phyloP scores from a whole-genome alignment of 2,329 filamentous ascomycete species.

The Arthrobotrys musiformis region DNA sequence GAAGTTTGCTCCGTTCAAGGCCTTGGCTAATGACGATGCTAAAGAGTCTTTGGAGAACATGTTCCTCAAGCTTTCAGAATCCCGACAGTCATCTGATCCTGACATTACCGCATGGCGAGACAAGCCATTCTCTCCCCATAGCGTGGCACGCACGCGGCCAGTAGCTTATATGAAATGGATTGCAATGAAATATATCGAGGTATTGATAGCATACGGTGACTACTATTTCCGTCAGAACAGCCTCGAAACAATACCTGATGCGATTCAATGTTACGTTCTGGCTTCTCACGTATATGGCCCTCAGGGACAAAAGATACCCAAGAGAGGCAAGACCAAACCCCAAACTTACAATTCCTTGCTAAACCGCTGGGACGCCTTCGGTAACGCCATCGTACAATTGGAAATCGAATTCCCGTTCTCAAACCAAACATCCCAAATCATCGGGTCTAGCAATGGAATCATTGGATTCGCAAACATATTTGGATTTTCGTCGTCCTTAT shows the following conservation, averaged over 20 bases:
- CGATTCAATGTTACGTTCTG: slow-evolving; percentile 60
- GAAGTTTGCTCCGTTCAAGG: not conserved
- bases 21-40: not conserved
- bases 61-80: not conserved
- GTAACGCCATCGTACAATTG: slow-evolving; percentile 7
- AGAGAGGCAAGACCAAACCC: not conserved
- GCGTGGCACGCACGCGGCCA: slow-evolving; percentile 58
- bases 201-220: slow-evolving; percentile 60
- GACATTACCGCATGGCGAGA: slow-evolving; percentile 51
- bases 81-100: not conserved
- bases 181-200: slow-evolving; percentile 61
- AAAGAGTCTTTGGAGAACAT: slow-evolving; percentile 13
- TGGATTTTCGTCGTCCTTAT: slow-evolving; percentile 58
- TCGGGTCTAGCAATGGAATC: not conserved
- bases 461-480: not conserved
- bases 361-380: slow-evolving; percentile 11
- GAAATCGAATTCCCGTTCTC: slow-evolving; percentile 49
- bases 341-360: not conserved
- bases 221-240: slow-evolving; percentile 58
- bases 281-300: slow-evolving; percentile 60
- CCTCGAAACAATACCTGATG: slow-evolving; percentile 60
- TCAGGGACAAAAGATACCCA: not conserved
- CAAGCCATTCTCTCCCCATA: slow-evolving; percentile 58
- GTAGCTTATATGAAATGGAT: slow-evolving; percentile 61
- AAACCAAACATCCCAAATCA: not conserved